Evolutionary conservation across 2,329 filamentous ascomycete genomes (phyloP).

Genomic region (Cylindrodendrum hubeiense): DNA sequence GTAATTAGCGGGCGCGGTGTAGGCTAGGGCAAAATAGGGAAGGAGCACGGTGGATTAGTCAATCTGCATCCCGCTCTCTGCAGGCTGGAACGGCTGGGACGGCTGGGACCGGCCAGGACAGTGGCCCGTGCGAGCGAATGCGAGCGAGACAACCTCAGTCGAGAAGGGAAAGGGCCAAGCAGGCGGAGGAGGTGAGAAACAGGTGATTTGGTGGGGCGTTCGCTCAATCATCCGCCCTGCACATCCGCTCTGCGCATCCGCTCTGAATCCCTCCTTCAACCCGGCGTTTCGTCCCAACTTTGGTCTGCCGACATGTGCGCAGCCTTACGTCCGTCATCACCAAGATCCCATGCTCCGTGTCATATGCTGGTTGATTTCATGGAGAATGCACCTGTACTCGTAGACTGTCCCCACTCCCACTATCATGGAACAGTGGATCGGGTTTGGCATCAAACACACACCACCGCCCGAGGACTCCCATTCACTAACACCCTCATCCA

Average conservation of each 20-base stretch:
- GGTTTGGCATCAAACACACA: background rate
- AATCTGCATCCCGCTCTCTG: background rate
- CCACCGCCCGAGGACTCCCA: background rate
- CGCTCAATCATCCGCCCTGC: background rate
- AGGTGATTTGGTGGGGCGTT: background rate
- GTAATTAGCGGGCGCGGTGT: background rate
- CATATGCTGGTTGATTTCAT: background rate
- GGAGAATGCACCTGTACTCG: background rate
- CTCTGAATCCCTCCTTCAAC: background rate
- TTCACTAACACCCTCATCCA: background rate
- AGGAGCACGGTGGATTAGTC: conserved; percentile 6
- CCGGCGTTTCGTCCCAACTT: background rate
- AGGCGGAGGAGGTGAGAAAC: background rate
- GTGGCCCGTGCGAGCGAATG: conserved; percentile 31
- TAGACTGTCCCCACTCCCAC: background rate
- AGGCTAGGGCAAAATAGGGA: background rate
- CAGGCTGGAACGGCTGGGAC: background rate
- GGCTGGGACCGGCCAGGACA: no score
- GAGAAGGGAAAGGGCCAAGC: background rate
- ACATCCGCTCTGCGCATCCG: background rate
- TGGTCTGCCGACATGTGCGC: background rate
- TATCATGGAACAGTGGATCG: background rate
- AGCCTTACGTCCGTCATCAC: background rate
- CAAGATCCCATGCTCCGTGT: background rate
- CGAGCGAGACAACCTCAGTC: conserved; percentile 6